Base-by-base conservation (phyloP, 2,329 filamentous ascomycete genomes). In the Byssochlamys sp. region DNA sequence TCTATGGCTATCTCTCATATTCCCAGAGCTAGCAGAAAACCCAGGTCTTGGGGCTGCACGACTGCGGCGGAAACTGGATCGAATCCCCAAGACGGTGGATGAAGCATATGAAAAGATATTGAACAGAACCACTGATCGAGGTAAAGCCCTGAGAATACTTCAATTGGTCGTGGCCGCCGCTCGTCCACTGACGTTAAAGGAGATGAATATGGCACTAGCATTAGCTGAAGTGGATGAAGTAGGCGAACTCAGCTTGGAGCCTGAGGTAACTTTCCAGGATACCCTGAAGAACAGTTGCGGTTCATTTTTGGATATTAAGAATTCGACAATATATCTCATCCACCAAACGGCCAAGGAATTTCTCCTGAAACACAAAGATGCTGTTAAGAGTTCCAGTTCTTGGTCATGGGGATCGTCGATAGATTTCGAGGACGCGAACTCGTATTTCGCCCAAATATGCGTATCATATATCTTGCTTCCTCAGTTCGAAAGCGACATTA, bases 331-430 rank as follows among this genome's bases (percentile, higher is more conserved):
- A 2, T 65, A 60, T 24, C 58, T 66, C 27, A 59, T 67, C 45
- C 64, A 67, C 54, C 64, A 67, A 55, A 66, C 66, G 6, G 65
- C 58, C 5, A 66, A 60, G 55, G 63, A 66, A 25, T 67, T 67
- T 24, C 53, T 67, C 14, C 45, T 65, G 11, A 56, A 28, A 24
- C 50, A 53, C 3, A 19, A 60, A 33, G 7, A 24, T 19, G 25
- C 14, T 26, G 14, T 45, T 25, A 5, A 53, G 2, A 28, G 10
- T 0, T 12, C 3, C 3, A 55, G 29, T 12, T 10, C 14, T 51
- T n/a, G 19, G 11, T 51, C 49, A 7, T 60, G 60, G 60, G 60
- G 57, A 27, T 24, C 58, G 19, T 58, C 54, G 11, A 24, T 61
- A 1, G n/a, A 29, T 12, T 26, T 48, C 26, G 25, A 19, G 1